Conservation (phyloP, 345 rosid genomes). For the Cardiospermum halicacabum region DNA sequence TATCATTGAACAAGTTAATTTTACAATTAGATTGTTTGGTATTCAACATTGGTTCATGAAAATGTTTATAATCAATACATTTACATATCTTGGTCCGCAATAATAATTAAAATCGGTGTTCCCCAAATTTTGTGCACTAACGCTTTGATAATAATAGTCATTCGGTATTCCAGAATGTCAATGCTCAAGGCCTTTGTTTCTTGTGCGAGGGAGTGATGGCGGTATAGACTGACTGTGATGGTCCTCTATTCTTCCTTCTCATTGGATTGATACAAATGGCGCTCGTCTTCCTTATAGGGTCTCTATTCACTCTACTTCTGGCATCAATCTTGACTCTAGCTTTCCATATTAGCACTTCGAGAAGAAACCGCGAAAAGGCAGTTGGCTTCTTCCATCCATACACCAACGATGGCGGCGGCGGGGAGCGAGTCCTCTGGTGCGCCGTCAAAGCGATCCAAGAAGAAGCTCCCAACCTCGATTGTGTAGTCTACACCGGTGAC, state of each 20-base stretch:
- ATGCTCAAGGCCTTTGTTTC: too few relatives aligned
- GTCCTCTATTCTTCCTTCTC: background rate
- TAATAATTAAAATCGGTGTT: too few relatives aligned
- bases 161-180: too few relatives aligned
- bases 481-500: conserved; percentile 75
- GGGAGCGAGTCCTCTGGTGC: conserved; percentile 97
- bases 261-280: conserved; percentile 26
- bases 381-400: conserved; percentile 92
- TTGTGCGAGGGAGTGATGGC: too few relatives aligned
- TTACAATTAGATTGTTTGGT: too few relatives aligned
- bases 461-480: conserved; percentile 56
- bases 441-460: conserved; percentile 91
- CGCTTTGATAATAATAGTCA: too few relatives aligned
- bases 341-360: conserved; percentile 31
- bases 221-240: background rate
- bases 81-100: too few relatives aligned
- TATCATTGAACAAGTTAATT: too few relatives aligned
- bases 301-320: conserved; percentile 31
- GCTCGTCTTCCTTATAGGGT: conserved; percentile 26
- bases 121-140: too few relatives aligned
- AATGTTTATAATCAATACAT: too few relatives aligned
- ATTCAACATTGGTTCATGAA: too few relatives aligned
- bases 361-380: conserved; percentile 39
- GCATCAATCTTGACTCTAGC: conserved; percentile 35
- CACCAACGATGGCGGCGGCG: conserved; percentile 98